These are phyloP conservation scores for Ramichloridium luteum DNA, from an alignment of 2,329 filamentous ascomycete genomes.

Conservation along the genomic window DNA sequence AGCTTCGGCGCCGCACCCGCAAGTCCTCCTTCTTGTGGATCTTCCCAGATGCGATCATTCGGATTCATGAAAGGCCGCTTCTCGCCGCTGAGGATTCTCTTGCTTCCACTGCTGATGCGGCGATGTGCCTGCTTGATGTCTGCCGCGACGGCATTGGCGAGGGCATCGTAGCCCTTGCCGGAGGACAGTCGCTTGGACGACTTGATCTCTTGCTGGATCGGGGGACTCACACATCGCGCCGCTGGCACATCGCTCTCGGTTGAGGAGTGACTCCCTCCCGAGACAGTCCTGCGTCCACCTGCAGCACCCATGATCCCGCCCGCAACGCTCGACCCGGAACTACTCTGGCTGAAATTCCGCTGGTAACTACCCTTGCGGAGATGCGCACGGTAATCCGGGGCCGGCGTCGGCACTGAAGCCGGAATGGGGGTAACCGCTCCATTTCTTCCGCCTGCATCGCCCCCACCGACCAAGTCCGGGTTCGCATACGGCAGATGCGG, in stretches of 20 bases:
- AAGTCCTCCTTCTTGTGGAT: conserved; percentile 46
- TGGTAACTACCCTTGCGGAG: conserved; percentile 61
- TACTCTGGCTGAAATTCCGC: conserved; percentile 32
- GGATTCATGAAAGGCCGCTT: conserved; percentile 54
- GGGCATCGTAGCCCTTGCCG: conserved; percentile 25
- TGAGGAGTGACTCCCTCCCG: conserved; percentile 10
- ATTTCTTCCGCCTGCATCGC: no score
- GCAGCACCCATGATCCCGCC: no score
- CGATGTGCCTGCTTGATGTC: conserved; percentile 27
- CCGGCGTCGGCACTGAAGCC: no score
- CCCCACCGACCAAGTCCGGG: conserved; percentile 21
- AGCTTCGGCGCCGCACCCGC: conserved; percentile 1
- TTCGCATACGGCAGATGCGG: conserved; percentile 45
- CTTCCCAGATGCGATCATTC: conserved; percentile 78
- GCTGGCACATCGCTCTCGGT: conserved; percentile 5
- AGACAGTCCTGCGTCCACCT: conserved; percentile 9
- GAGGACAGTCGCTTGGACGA: conserved; percentile 16
- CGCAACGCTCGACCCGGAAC: conserved; percentile 1
- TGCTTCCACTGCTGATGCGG: conserved; percentile 50
- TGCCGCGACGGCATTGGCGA: conserved; percentile 24
- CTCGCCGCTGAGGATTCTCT: conserved; percentile 57
- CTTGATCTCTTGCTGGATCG: conserved; percentile 11
- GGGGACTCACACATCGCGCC: conserved; percentile 8
- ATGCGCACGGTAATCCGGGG: conserved; percentile 49
- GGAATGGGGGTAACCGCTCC: no score